Evolutionary conservation across 768 basidiomycete genomes (phyloP), one percentile per base, ranked within the genome.

Genomic region (Rhodocollybia butyracea): DNA sequence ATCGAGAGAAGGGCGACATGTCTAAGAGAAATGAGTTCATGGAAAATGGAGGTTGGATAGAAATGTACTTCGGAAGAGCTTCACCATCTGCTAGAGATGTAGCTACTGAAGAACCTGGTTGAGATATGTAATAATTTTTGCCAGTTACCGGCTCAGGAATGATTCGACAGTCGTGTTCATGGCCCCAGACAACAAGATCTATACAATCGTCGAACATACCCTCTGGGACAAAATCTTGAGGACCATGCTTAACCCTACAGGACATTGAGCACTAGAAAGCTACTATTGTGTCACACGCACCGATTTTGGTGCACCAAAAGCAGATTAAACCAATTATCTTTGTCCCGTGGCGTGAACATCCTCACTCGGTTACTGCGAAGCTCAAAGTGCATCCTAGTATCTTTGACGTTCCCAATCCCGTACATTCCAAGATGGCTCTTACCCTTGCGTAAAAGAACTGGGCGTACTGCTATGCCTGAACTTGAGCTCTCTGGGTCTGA

Each of bases 151-250:
- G 80, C 64, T 97, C 93, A 0, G 97, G 96, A 2, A 84, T 76
- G 52, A 96, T 90, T 29, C 95, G 84, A 64, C 96, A 98, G 69
- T 98, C 97, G 66, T 99, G 97, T 69, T 99, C 97, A 68, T 99
- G 97, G 6, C 97, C 97, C 97, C 97, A 99, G 2, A 99, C 78
- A 6, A 99, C 91, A 15, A 99, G 79, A 63, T 98, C 85, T 32
- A 98, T 79, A 62, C 86, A 89, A 65, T 99, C 93, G 65, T 98
- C 96, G 61, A 99, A 99, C 85, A 98, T 89, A 57, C 90, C 89
- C 64, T 98, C 97, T 7, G 96, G 94, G 1, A 98, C 95, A 12
- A 81, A 93, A 61, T 94, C 90, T 67, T 98, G 93, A 17, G 94
- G 93, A 1, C 93, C 94, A 66, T 94, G 97, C 62, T 91, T 88